Evolutionary conservation across 2,329 filamentous ascomycete species (phyloP), one percentile per base, ranked within the genome.

Genomic region (Sporothrix mexicana): DNA sequence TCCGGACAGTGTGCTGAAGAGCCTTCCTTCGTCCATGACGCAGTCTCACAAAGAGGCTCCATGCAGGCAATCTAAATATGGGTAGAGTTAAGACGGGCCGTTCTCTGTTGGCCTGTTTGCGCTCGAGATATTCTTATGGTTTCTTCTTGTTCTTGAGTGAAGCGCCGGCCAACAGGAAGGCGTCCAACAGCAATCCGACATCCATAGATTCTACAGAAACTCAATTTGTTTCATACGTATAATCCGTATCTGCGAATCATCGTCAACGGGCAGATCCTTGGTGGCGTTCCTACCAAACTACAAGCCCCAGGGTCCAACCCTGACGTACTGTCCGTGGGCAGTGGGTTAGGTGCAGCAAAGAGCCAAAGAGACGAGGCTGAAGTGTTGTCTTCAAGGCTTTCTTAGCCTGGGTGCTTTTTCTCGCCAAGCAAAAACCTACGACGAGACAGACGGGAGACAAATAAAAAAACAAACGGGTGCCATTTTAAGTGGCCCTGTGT

Each of bases 351-450:
- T 51, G 20, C 61, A 20, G 10, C 43, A 49, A 47, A 57, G n/a
- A 57, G n/a, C 7, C 6, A 57, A 30, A 57, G 8, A 62, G 59
- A 41, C 59, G 59, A 66, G 20, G 61, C 41, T 25, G 61, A 25
- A 41, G 2, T n/a, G 8, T 20, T 53, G 30, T 36, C 30, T n/a
- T 17, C 20, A 20, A 20, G 15, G 15, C 47, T 51, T 51, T 20
- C 36, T 45, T 23, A 45, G 59, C 59, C 36, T 64, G 59, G 62
- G 4, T 51, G 62, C 20, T 15, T 55, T 36, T 51, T 43, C 30
- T 69, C 49, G 49, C 47, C 66, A 68, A 53, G 66, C 66, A 51
- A 53, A 41, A 17, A 68, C 66, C n/a, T n/a, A 68, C 4, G 43
- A 53, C 20, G 66, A 69, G 66, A 57, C 66, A 69, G 20, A 66